Base-by-base conservation (phyloP, 805 yeast species). In the Starmera amethionina region DNA sequence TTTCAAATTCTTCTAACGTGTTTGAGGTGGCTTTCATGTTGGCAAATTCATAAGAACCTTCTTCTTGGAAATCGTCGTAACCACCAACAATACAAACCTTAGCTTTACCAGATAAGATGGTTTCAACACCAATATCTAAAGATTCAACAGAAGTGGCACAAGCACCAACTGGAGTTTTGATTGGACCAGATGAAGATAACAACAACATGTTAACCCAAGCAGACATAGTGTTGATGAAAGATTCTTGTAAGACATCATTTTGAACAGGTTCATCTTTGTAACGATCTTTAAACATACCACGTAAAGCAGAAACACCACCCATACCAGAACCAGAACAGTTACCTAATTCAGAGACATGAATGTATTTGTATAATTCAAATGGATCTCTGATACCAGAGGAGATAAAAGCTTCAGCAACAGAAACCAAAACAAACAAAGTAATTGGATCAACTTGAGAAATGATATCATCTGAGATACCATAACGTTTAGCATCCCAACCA, bases 171-270 rank as follows among this genome's bases (percentile, higher is more conserved):
- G 99, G 97, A 27, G 99, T 94, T 75, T 89, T 89, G 65, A 89
- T 88, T 46, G 99, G 99, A 67, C 99, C 99, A 44, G 97, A 87
- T 6, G 97, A 83, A 14, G 97, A 90, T 46, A 93, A 72, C 61
- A 94, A 72, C 72, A 93, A 75, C 99, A 93, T 93, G 61, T 93
- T 93, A 52, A 93, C 97, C 99, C 99, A 93, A 46, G 99, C 98
- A 47, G 96, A 75, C 97, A 93, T 90, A 40, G 97, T 93, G 73
- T 93, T 93, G 71, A 94, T 89, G 70, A 93, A 93, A 44, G 98
- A 89, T 68, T 93, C 99, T 69, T 90, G 98, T 54, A 93, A 73
- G 52, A 93, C 83, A 68, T 93, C 99, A 62, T 86, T 93, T 72
- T 94, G 98, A 41, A 89, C 96, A 41, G 96, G 96, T 65, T 73